Evolutionary conservation across 768 basidiomycete genomes (phyloP), one percentile per base, ranked within the genome.

Genomic region (Kwoniella dendrophila): DNA sequence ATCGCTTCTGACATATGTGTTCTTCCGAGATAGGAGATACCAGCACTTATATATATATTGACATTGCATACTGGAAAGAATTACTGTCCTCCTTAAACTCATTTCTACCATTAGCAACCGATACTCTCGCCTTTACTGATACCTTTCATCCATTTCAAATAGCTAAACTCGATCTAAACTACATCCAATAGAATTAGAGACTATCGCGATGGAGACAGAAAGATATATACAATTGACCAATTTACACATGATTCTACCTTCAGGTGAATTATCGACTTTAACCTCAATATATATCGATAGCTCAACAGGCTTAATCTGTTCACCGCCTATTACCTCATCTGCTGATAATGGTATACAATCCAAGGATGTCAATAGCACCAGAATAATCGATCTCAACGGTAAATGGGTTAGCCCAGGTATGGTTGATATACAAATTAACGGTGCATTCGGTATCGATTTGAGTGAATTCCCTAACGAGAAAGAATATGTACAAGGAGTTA

Each of bases 361-460:
- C n/a, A n/a, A n/a, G n/a, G n/a, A n/a, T 20, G 38, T 56, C 12
- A 26, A 53, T 26, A 34, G 41, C 3, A 40, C 52, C 63, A 54
- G 18, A 40, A 59, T 59, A 5, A 82, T 93, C 56, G 87, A 93
- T 72, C 80, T 92, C 5, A 83, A 82, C 0, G 90, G 90, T 14
- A 87, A 88, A 76, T 88, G 93, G 67, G 81, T 93, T 34, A 89
- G 88, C 86, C 92, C 92, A 2, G 92, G 92, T 2, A 85, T 88
- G 71, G 83, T 94, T 51, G 92, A 94, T 79, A 85, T 88, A 18
- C 92, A 95, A 72, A 87, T 95, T 64, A 94, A 95, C 66, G 92
- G 92, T 34, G 92, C 87, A 4, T 77, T 65, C 57, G 75, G 73
- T 3, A 59, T 77, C n/a, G 75, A 77, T 55, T 71, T 73, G 27